phyloP scores from a whole-genome alignment of 75 land plant genomes.

The Azolla pinnata region DNA sequence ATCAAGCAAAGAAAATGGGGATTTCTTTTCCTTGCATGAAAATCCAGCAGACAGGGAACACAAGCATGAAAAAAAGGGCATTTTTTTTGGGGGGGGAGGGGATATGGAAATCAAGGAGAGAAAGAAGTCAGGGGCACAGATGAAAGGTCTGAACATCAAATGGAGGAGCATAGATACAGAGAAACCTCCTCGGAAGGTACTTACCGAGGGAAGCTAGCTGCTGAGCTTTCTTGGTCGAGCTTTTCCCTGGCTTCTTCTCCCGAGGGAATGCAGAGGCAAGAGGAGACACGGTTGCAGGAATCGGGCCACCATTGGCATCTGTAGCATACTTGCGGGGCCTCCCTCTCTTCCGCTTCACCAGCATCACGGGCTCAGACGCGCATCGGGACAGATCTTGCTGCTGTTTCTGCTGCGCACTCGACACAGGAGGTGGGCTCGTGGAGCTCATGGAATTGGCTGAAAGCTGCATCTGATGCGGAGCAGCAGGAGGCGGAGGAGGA shows the following conservation, averaged over 20 bases:
- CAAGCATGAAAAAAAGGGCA: too few relatives aligned
- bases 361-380: not conserved
- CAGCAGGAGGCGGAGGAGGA: too few relatives aligned
- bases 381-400: too few relatives aligned
- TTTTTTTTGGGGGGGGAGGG: too few relatives aligned
- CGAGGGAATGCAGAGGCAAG: slow-evolving; percentile 12
- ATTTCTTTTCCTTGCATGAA: too few relatives aligned
- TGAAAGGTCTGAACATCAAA: not conserved
- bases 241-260: not conserved
- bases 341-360: slow-evolving; percentile 58
- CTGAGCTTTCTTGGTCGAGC: not conserved
- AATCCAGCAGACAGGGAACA: too few relatives aligned
- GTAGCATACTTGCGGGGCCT: slow-evolving; percentile 55
- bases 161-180: not conserved
- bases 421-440: not conserved
- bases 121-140: too few relatives aligned
- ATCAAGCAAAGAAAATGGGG: too few relatives aligned
- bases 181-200: not conserved
- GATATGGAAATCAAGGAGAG: too few relatives aligned
- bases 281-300: slow-evolving; percentile 33
- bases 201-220: not conserved
- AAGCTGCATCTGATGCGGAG: not conserved
- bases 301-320: slow-evolving; percentile 24
- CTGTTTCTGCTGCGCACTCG: too few relatives aligned
- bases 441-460: not conserved